Evolutionary conservation across 1,139 yeast species (phyloP), one percentile per base, ranked within the genome.

Genomic region (Sugiyamaella sp.): DNA sequence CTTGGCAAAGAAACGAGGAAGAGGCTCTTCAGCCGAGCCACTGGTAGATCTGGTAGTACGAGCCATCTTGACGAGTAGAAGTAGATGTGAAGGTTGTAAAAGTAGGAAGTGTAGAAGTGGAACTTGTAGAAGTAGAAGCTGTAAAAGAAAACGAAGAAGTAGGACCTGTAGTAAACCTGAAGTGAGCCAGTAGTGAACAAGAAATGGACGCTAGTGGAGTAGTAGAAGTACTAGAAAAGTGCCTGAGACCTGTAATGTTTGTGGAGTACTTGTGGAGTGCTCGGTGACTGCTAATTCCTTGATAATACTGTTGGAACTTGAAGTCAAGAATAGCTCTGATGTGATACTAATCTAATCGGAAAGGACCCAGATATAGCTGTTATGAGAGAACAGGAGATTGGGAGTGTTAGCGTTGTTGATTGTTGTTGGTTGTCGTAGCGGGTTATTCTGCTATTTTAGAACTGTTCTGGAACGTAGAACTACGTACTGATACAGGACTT

Each of bases 31-130:
- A 59, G 78, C 81, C 58, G 78, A 75, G 54, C 79, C 71, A 70
- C 85, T 86, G 66, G 81, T 85, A 85, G 93, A 85, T 74, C 89
- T 85, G 72, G 82, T 82, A 54, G 96, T 89, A 82, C 95, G 86
- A 57, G 95, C 81, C 96, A 89, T 89, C 46, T 54, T 63, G 55
- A 17, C 22, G 20, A 39, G 40, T 16, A n/a, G 32, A 24, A n/a
- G n/a, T n/a, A n/a, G n/a, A n/a, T n/a, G n/a, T n/a, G n/a, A n/a
- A n/a, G n/a, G n/a, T n/a, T n/a, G n/a, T n/a, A n/a, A n/a, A n/a
- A n/a, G n/a, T n/a, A n/a, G n/a, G n/a, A n/a, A n/a, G n/a, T n/a
- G 14, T 10, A 16, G 42, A 6, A 29, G 29, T 37, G 3, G 21
- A 19, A 17, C 24, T 37, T 10, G 19, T 35, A 20, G 42, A 12